Base-by-base conservation (phyloP, 495 filamentous ascomycete genomes). In the Geopyxis carbonaria region DNA sequence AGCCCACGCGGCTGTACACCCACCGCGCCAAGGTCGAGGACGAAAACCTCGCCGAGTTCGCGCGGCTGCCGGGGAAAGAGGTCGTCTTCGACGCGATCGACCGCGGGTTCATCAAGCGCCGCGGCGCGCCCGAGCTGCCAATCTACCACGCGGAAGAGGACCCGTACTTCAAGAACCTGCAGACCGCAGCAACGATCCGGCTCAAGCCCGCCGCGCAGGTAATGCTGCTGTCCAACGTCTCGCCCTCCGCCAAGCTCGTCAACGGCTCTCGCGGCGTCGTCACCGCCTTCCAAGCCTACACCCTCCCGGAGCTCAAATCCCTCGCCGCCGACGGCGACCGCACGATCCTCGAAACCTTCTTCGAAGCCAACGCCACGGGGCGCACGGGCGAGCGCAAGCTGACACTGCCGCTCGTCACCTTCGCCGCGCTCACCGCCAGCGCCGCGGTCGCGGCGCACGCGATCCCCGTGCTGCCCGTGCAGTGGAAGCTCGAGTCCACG, bases 211-310 rank as follows among this genome's bases (percentile, higher is more conserved):
- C 53, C 1, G 61, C 64, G 45, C 56, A 57, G 32, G 66, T 71
- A 24, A 57, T 68, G 19, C 53, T 70, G 2, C 53, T 68, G 6
- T 45, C 52, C 8, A 71, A 71, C 41, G 48, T 68, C 2, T 53
- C 58, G 22, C 19, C 50, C 11, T 5, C 27, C 1, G 11, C 22
- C 0, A 56, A 59, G 1, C 59, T 71, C 3, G 64, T 66, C 4
- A 71, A 71, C 36, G 68, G 68, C 10, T 62, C 61, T 7, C 67
- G 66, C 43, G 68, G 68, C 2, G 40, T 53, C 5, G 58, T 71
- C n/a, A n/a, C n/a, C n/a, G n/a, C n/a, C n/a, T n/a, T n/a, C n/a
- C n/a, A n/a, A n/a, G n/a, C n/a, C n/a, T n/a, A n/a, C n/a, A n/a
- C n/a, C n/a, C n/a, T n/a, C n/a, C n/a, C n/a, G n/a, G 33, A 36